These are phyloP conservation scores for Mycena haematopus DNA, from an alignment of 768 basidiomycete genomes.

Conservation along the genomic window DNA sequence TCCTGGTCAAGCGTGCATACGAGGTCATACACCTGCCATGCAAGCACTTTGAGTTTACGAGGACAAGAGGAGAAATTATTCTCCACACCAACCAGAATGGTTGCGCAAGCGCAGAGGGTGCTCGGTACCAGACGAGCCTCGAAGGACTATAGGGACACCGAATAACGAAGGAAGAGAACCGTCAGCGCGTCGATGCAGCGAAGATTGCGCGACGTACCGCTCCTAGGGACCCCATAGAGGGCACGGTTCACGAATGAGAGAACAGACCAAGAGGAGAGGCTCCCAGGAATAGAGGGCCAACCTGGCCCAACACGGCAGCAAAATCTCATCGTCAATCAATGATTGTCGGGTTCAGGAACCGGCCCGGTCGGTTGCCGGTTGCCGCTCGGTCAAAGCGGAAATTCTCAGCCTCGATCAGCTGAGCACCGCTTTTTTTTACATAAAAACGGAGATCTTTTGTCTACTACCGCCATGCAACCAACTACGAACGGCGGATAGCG, in stretches of 20 bases:
- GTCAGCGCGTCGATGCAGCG: neutral
- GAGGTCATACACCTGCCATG: conserved; percentile 34
- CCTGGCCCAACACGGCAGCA: neutral
- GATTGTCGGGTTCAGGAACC: neutral
- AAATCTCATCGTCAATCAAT: neutral
- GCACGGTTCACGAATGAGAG: neutral
- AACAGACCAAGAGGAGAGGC: neutral
- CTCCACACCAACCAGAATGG: conserved; percentile 21
- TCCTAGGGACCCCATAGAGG: conserved; percentile 18
- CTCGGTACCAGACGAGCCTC: conserved; percentile 25
- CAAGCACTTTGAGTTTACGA: neutral
- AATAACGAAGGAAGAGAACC: neutral
- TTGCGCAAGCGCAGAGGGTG: conserved; percentile 28
- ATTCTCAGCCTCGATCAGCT: neutral
- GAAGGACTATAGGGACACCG: conserved; percentile 6
- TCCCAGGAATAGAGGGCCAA: conserved; percentile 14
- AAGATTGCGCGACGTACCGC: conserved; percentile 8
- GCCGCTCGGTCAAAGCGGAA: conserved; percentile 7
- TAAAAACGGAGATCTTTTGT: no score
- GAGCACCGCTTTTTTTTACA: neutral
- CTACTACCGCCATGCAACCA: no score
- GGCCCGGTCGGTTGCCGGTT: neutral
- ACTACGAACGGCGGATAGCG: no score
- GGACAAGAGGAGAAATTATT: neutral
- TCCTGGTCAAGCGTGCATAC: conserved; percentile 37